Evolutionary conservation across 495 filamentous ascomycete genomes (phyloP), one percentile per base, ranked within the genome.

Genomic region (Paragyromitra xinjiangensis): DNA sequence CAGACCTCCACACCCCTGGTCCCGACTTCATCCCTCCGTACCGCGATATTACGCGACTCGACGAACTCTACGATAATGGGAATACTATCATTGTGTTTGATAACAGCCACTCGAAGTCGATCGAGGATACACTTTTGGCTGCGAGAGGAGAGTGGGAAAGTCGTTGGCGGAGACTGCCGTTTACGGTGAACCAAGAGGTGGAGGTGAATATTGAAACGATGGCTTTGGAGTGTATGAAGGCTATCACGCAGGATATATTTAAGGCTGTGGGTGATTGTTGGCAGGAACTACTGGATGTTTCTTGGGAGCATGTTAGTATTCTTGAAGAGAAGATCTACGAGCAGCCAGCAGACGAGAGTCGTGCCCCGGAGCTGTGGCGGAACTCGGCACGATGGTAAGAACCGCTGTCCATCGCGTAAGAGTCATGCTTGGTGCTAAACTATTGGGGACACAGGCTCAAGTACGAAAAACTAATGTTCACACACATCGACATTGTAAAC

Each of bases 261-360:
- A 87, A 86, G 66, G 84, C 84, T 5, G 66, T 88, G 3, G 81
- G 83, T 0, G 80, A 82, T 11, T 77, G 75, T 22, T 89, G 88
- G 86, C 85, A 88, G 34, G 73, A 77, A 22, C 84, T 87, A 61
- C 75, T 89, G 48, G 83, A 84, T 64, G 82, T 82, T 22, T 82
- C 78, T 9, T 83, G 82, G 73, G 85, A 86, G 45, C 86, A 88
- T 73, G 84, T 87, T 39, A 80, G 73, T 55, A 87, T 87, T 24
- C 65, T 79, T 42, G 87, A 89, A 82, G 88, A 89, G 78, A 87
- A 87, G 64, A 88, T 89, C 58, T 89, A 88, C 64, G 88, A 88
- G 53, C 83, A 85, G 26, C 88, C 88, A 6, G 87, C 87, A 9
- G 88, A 89, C 69, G 88, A 89, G 72, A 84, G 82, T 34, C 83